Base-by-base conservation (phyloP, 148 eudicot genomes). In the Tetragonia tetragonoides region DNA sequence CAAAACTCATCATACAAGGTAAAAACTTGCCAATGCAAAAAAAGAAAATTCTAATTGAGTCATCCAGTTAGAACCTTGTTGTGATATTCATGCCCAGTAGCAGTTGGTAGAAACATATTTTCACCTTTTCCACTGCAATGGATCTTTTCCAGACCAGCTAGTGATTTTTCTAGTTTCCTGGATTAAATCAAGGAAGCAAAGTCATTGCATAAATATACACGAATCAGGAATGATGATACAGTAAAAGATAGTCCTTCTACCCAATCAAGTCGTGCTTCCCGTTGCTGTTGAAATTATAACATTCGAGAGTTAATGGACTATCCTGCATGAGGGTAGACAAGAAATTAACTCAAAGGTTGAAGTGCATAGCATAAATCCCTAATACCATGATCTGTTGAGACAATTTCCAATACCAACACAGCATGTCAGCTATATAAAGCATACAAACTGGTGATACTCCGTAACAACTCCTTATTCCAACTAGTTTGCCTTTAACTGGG, bases 261-360 rank as follows among this genome's bases (percentile, higher is more conserved):
- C 99, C 97, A 73, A 96, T 78, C 78, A 89, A 84, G 81, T 89
- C 98, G 79, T 96, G 99, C 81, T 89, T 96, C 64, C 99, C 99
- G 75, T 88, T 90, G 88, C 86, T 84, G 83, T 92, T 96, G 78
- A 93, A 96, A 80, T 96, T 88, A 79, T 85, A 96, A 81, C 99
- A 96, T 82, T 96, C 99, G 15, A 96, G 84, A 72, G 82, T 78
- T 75, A 96, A 83, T 60, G 91, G 98, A 85, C 78, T 90, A 76
- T 96, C 98, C 98, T 95, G 96, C 92, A 89, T 51, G 72, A 81
- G 54, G 80, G 75, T 77, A 81, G 69, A 70, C 74, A 51, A 18
- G 44, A 74, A 71, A 53, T 40, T 72, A 40, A 63, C 7, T 56
- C 51, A 71, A 38, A 79, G 80, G 39, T 53, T 14, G 53, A 68